Conservation (phyloP, 148 eudicot species). For the Persicaria tinctoria region DNA sequence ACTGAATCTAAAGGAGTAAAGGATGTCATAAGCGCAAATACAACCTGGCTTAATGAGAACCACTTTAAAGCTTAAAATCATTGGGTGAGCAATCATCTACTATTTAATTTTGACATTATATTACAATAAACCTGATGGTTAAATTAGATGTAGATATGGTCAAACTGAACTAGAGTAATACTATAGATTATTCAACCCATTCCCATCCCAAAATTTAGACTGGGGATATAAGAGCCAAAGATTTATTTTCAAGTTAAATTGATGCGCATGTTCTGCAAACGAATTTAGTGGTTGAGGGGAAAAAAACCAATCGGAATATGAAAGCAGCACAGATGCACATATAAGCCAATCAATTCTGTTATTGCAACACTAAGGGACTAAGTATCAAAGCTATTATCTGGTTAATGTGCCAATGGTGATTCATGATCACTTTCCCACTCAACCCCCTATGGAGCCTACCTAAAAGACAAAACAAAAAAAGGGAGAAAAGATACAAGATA, state of each 20-base stretch:
- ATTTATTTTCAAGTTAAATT: not conserved
- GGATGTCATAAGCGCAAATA: not conserved
- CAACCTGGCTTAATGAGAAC: not conserved
- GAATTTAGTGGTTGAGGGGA: not conserved
- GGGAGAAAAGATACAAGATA: not conserved
- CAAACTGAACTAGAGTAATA: not conserved
- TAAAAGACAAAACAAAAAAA: not conserved
- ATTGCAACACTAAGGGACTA: not conserved
- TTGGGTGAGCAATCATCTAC: not conserved
- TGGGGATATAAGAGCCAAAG: not conserved
- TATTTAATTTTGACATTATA: not conserved
- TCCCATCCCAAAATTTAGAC: not conserved
- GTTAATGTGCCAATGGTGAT: not conserved
- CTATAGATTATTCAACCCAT: not conserved
- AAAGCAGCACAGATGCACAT: not conserved
- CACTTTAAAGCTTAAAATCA: not conserved
- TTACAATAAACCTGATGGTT: not conserved
- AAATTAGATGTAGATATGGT: not conserved
- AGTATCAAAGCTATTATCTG: not conserved
- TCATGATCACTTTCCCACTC: slow-evolving; percentile 2
- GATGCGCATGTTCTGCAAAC: not conserved
- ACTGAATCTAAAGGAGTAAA: not conserved
- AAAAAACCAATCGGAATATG: not conserved
- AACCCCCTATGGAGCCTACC: not conserved
- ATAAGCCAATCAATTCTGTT: not conserved